Percentiles rank a stretch among this genome's conserved stretches.
phyloP scores from a whole-genome alignment of 805 yeast genomes.

The Yarrowia bubula region DNA sequence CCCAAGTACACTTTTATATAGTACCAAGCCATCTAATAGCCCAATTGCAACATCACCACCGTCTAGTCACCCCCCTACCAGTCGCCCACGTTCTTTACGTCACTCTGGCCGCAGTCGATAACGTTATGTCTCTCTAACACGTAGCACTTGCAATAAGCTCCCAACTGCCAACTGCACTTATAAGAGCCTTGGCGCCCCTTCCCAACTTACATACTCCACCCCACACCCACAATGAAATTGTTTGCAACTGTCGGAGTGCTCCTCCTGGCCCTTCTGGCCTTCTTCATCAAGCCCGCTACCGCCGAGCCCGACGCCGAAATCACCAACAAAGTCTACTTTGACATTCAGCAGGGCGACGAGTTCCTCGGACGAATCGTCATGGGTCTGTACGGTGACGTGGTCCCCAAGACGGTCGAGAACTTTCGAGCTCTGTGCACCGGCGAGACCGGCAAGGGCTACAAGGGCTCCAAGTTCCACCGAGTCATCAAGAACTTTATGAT shows the following conservation, averaged over 20 bases:
- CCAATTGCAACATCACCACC: too few relatives aligned
- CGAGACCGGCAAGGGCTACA: conserved; percentile 66
- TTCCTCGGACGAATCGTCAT: conserved; percentile 76
- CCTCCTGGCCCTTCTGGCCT: conserved; percentile 27
- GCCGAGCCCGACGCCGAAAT: conserved; percentile 44
- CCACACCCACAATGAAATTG: conserved; percentile 32
- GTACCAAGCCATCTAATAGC: too few relatives aligned
- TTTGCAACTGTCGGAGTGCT: conserved; percentile 33
- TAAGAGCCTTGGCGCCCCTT: not conserved
- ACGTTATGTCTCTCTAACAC: not conserved
- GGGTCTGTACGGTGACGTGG: conserved; percentile 83
- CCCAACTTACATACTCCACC: not conserved
- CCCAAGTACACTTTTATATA: too few relatives aligned
- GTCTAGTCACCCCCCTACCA: too few relatives aligned
- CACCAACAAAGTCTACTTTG: conserved; percentile 83
- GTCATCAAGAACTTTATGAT: conserved; percentile 72
- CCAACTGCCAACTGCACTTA: not conserved
- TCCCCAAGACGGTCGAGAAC: conserved; percentile 86
- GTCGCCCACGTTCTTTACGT: not conserved
- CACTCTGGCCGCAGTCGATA: not conserved
- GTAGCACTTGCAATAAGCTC: not conserved
- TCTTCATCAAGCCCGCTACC: conserved; percentile 19
- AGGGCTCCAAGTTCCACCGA: conserved; percentile 66
- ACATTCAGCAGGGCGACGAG: conserved; percentile 75
- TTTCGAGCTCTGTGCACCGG: conserved; percentile 78